These are phyloP conservation scores for Nicotiana obtusifolia DNA, from an alignment of 257 asterid genomes.

Conservation along the genomic window DNA sequence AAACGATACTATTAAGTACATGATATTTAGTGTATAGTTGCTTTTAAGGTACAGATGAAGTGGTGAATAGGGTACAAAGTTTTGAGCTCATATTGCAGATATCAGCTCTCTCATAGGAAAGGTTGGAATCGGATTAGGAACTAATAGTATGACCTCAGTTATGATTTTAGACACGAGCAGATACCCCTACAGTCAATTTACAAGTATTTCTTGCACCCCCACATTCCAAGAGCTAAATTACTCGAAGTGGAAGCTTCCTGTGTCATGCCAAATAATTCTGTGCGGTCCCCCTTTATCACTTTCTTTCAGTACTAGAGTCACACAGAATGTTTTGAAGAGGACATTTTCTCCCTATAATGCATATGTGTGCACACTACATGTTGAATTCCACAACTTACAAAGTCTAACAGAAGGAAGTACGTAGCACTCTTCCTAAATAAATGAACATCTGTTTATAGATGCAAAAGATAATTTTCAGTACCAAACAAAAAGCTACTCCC, in stretches of 20 bases:
- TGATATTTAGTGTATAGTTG: neutral
- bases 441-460: neutral
- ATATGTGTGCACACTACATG: neutral
- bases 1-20: neutral
- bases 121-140: neutral
- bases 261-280: neutral
- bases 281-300: neutral
- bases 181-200: neutral
- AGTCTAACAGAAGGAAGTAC: neutral
- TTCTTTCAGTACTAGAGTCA: neutral
- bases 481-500: neutral
- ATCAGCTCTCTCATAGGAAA: neutral
- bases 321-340: neutral
- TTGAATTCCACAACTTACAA: neutral
- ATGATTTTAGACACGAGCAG: neutral
- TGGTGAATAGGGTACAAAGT: neutral
- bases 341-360: neutral
- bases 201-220: neutral
- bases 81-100: neutral
- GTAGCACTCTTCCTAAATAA: neutral
- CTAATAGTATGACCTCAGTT: neutral
- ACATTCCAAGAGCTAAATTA: neutral
- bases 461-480: neutral
- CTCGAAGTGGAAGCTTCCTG: neutral
- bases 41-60: neutral